Evolutionary conservation across 2,329 filamentous ascomycete species (phyloP), one percentile per base, ranked within the genome.

Genomic region (Trichoderma sp.): DNA sequence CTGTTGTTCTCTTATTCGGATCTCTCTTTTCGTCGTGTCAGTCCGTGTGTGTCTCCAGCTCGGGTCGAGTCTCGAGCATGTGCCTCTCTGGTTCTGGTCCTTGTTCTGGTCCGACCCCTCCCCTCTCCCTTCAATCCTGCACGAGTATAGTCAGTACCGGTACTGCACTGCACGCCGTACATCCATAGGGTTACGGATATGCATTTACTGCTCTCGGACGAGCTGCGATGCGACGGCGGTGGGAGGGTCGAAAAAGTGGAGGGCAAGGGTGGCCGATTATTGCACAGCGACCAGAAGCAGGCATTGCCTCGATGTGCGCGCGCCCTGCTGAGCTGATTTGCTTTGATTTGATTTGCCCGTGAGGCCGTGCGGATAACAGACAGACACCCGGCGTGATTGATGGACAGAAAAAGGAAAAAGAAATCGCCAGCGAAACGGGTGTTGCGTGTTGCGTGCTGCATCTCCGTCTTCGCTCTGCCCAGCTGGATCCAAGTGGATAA

Each of bases 171-270:
- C 45, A 21, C 4, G n/a, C 45, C 45, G 45, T 50, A 50, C 45
- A 50, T 50, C 45, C 45, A 50, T 50, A n/a, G 16, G 8, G 18
- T 16, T 21, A 53, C n/a, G n/a, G 53, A 50, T 12, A 63, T 63
- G 60, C 60, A 35, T 64, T 38, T 38, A n/a, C 31, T 38, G 31
- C n/a, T 64, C 50, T 59, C 29, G 29, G 50, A 69, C 31, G 66
- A 35, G 66, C 29, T 35, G 29, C 67, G 53, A 71, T 71, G 67
- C 67, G 67, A 71, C 67, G 67, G 67, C 65, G 45, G 65, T 35
- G 67, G 67, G 67, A 56, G 67, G 64, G 64, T 45, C 31, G 21
- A 41, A 27, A 56, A 69, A 35, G 66, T 59, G 66, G 67, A 41
- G 33, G 50, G 33, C 67, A 38, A 60, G 67, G 66, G 35, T 38